A percentile compares a stretch with the other conserved stretches of the same genome.
Conservation (phyloP, 2,329 filamentous ascomycete species). For the Ophiostoma triangulosporum region DNA sequence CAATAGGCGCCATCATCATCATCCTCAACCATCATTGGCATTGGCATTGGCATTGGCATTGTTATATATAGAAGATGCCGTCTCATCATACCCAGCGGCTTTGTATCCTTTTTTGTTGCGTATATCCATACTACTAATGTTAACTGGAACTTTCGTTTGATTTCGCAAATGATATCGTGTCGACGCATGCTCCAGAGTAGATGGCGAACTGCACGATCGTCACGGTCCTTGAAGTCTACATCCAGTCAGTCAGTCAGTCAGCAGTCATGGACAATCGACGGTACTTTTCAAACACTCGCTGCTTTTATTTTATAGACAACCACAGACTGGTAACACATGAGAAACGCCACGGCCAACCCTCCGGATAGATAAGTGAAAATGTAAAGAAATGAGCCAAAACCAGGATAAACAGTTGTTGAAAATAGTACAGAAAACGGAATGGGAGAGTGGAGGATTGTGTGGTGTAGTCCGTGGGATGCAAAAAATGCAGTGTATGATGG, state of each 20-base stretch:
- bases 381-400: not conserved
- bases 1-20: not conserved
- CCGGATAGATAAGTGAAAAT: not conserved
- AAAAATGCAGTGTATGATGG: not conserved
- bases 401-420: not conserved
- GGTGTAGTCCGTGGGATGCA: not conserved
- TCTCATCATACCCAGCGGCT: slow-evolving; percentile 1
- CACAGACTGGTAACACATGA: not conserved
- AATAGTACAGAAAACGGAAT: not conserved
- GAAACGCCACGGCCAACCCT: slow-evolving; percentile 8
- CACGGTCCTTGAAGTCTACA: too few relatives aligned
- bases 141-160: too few relatives aligned
- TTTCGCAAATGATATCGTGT: too few relatives aligned
- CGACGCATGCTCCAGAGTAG: too few relatives aligned
- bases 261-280: too few relatives aligned
- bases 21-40: not conserved
- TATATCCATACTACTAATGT: not conserved
- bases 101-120: not conserved
- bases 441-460: not conserved
- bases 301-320: not conserved
- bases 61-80: not conserved
- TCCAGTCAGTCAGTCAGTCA: too few relatives aligned
- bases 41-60: not conserved
- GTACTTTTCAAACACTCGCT: not conserved
- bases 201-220: too few relatives aligned